These are phyloP conservation scores for Stephania japonica DNA, from an alignment of 164 flowering plant species.

Conservation along the genomic window DNA sequence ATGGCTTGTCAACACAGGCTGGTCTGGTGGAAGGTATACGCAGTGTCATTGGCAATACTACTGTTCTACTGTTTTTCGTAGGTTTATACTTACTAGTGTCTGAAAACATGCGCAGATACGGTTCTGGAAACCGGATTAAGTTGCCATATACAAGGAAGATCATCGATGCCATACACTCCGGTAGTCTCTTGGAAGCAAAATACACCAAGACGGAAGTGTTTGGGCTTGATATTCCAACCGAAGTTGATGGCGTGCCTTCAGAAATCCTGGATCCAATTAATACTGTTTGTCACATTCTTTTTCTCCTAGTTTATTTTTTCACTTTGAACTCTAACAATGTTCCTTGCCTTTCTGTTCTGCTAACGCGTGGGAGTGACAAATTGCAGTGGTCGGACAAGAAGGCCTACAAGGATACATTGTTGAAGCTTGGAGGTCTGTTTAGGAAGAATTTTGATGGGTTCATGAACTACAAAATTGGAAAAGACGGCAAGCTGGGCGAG, in stretches of 20 bases:
- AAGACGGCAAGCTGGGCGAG: conserved; percentile 63
- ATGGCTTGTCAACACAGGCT: conserved; percentile 99
- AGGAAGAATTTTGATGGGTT: conserved; percentile 81
- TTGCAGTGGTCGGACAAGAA: conserved; percentile 82
- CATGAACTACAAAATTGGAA: conserved; percentile 71
- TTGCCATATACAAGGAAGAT: conserved; percentile 77
- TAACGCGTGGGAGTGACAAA: neutral
- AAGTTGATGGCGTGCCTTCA: conserved; percentile 87
- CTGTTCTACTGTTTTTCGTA: neutral
- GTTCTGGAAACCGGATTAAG: conserved; percentile 79
- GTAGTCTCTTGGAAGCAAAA: conserved; percentile 59
- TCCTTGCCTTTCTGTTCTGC: neutral
- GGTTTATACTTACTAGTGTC: neutral
- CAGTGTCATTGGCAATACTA: neutral
- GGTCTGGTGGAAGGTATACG: conserved; percentile 96
- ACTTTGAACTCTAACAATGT: neutral
- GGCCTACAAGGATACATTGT: conserved; percentile 57
- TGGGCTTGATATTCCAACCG: conserved; percentile 81
- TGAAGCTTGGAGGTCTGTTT: conserved; percentile 87
- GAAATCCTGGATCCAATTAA: conserved; percentile 82
- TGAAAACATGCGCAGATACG: conserved; percentile 50
- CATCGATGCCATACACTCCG: conserved; percentile 95
- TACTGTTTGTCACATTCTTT: conserved; percentile 46
- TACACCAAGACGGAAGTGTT: conserved; percentile 70
- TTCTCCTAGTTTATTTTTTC: no score